Evolutionary conservation across 805 yeast genomes (phyloP), one percentile per base, ranked within the genome.

Genomic region (Priceomyces melissophilus): DNA sequence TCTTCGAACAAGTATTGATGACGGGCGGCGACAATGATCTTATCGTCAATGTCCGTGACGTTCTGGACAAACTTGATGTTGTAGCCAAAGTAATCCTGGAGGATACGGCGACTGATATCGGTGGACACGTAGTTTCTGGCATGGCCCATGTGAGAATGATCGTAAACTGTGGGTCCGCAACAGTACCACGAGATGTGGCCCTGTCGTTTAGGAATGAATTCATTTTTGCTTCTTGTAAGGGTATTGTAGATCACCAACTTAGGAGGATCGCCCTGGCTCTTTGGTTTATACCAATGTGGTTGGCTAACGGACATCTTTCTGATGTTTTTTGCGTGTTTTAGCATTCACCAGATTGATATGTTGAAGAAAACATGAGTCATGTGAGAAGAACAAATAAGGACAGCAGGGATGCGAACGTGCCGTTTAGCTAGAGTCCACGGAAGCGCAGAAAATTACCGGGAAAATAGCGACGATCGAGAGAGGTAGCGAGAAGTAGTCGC

Each of bases 121-220:
- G 86, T 87, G 8, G 96, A 80, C 37, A 93, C 98, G 57, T 93
- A 93, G 66, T 93, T 93, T 63, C 99, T 76, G 10, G 99, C 99
- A 62, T 93, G 99, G 15, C 99, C 99, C 97, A 93, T 89, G 59
- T 93, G 99, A 39, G 90, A 79, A 27, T 93, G 81, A 64, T 93
- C 96, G 58, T 93, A 93, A 11, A 93, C 99, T 0, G 99, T 93
- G 10, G 99, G 99, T 4, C 99, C 99, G 75, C 99, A 93, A 43
- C 89, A 86, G 69, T 93, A 93, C 99, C 99, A 93, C 1, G 89
- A 76, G 37, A 93, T 85, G 44, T 75, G 77, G 45, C 78, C 76
- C 2, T 78, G 76, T 20, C 70, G 66, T 42, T 71, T 64, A 2
- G 98, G 95, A n/a, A 81, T 62, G 54, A 93, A 91, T 42, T 73